These are phyloP conservation scores for Aureobasidium sp. DNA, from an alignment of 2,329 filamentous ascomycete species.

Conservation along the genomic window DNA sequence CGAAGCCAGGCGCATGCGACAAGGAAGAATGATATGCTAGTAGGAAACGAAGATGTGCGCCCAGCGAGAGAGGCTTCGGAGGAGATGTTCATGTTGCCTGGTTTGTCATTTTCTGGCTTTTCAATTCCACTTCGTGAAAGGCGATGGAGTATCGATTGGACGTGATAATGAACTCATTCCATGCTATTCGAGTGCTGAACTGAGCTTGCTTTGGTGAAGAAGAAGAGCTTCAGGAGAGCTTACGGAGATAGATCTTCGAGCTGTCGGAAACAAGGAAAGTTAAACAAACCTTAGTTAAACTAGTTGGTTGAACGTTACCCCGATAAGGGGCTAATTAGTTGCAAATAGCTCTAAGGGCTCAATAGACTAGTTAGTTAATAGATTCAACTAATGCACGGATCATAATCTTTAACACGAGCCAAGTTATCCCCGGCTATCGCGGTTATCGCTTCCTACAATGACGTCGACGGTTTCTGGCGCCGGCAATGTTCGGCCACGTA, in stretches of 20 bases:
- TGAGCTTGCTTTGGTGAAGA: background rate
- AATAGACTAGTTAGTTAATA: too few relatives aligned
- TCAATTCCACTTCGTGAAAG: background rate
- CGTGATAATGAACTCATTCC: background rate
- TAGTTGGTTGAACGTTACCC: too few relatives aligned
- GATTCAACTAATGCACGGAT: too few relatives aligned
- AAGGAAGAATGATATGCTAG: too few relatives aligned
- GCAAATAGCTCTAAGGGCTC: too few relatives aligned
- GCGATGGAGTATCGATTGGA: background rate
- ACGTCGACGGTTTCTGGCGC: background rate
- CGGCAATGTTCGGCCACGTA: background rate
- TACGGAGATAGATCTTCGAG: background rate
- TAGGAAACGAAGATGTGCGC: background rate
- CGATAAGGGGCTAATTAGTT: too few relatives aligned
- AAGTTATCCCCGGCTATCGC: background rate
- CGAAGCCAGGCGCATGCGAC: background rate
- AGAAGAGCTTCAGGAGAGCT: background rate
- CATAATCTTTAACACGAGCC: too few relatives aligned
- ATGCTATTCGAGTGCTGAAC: background rate
- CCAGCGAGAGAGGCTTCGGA: background rate
- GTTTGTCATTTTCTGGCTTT: background rate
- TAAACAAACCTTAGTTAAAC: too few relatives aligned
- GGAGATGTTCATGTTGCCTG: constrained; percentile 8
- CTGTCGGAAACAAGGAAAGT: too few relatives aligned
- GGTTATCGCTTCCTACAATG: background rate